Conservation (phyloP, 495 filamentous ascomycete genomes). For the Daldinia childiae region DNA sequence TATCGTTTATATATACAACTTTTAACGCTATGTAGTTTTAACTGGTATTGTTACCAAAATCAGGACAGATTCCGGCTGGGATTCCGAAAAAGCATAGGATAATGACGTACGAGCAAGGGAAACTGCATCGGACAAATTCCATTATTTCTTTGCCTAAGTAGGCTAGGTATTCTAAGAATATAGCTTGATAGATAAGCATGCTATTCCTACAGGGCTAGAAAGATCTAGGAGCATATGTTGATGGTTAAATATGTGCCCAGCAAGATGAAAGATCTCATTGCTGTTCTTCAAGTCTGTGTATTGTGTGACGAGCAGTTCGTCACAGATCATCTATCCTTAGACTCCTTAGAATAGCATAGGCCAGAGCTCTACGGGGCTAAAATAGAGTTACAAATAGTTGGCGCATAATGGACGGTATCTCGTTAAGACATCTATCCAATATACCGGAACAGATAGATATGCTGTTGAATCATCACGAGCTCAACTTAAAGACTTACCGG, state of each 20-base stretch:
- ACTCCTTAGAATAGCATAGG: not conserved
- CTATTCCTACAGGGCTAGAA: not conserved
- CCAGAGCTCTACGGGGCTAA: not conserved
- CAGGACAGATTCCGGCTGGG: not conserved
- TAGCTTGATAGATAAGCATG: not conserved
- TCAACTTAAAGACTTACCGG: constrained; percentile 12
- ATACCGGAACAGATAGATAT: not conserved
- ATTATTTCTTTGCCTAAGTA: not conserved
- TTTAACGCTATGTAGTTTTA: not conserved
- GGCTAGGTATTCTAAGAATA: not conserved
- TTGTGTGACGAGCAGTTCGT: not conserved
- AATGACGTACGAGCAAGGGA: not conserved
- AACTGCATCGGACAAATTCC: not conserved
- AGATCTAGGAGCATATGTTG: not conserved
- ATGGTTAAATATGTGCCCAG: not conserved
- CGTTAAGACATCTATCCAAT: not conserved
- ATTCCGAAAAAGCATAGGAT: not conserved
- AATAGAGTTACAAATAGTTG: constrained; percentile 15
- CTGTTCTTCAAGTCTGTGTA: not conserved
- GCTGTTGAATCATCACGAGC: constrained; percentile 1
- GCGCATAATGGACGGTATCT: not conserved
- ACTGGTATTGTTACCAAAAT: not conserved
- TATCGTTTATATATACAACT: not conserved
- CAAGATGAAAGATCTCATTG: not conserved
- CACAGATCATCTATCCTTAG: not conserved